Base-by-base conservation (phyloP, 306 rosid genomes). In the Inga leiocalycina region DNA sequence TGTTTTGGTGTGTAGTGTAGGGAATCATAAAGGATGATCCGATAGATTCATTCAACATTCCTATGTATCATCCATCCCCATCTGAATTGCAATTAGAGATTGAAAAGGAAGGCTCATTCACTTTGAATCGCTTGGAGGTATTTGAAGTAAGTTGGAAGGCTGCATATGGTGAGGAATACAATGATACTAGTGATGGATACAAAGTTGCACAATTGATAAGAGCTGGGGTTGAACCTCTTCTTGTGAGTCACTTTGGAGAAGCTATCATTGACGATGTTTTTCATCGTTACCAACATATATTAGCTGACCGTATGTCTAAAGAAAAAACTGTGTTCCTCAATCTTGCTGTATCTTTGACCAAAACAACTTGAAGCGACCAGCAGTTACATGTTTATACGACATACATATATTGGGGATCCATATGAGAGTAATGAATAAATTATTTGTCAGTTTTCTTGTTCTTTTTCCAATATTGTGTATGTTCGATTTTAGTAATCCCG, bases 251-350 rank as follows among this genome's bases (percentile, higher is more conserved):
- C 46, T 90, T 88, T 35, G 90, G 89, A 24, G 87, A 86, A 75
- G 84, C 61, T 13, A 84, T 87, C n/a, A 87, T 88, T 17, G 90
- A 90, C 5, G 84, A 86, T 20, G 75, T 88, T 57, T 90, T 88
- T 20, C 4, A 16, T 9, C 77, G 87, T 4, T 83, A 83, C 22
- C 85, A 54, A 48, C 11, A 81, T 16, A 85, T 86, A 57, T 10
- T 88, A 37, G 69, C 52, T 6, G 72, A 85, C 54, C 69, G 68
- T 10, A 85, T 90, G 89, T 75, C 83, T 1, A 85, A 88, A 80
- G 91, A 90, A 76, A 83, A 74, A 64, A 79, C 84, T 1, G 39
- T 24, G 17, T 85, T 86, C 49, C 9, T 83, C 79, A 90, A 85
- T 70, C 51, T 85, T 12, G 74, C 52, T 59, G 30, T 85, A 74